Conservation (phyloP, 495 filamentous ascomycete genomes). For the Glutinoglossum americanum region DNA sequence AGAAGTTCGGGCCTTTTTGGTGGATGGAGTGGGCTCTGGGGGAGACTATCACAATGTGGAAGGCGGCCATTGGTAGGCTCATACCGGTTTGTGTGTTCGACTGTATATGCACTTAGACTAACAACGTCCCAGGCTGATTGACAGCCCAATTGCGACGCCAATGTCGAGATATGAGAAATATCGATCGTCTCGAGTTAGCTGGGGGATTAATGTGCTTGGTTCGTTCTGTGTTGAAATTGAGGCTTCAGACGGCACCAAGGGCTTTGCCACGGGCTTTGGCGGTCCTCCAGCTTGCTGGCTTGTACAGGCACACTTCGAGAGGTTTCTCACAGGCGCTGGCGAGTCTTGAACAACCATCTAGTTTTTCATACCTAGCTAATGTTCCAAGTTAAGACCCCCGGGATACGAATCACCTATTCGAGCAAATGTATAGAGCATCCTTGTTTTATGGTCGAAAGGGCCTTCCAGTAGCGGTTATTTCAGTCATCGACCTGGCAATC, state of each 20-base stretch:
- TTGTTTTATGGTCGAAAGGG: constrained; percentile 95
- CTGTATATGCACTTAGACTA: not conserved
- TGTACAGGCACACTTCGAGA: constrained; percentile 71
- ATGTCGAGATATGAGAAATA: constrained; percentile 81
- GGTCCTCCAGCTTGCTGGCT: constrained; percentile 89
- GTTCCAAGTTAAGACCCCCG: constrained; percentile 39
- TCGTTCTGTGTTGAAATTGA: constrained; percentile 89
- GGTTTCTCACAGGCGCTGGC: constrained; percentile 69
- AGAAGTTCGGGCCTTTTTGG: constrained; percentile 57
- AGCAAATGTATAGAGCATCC: constrained; percentile 85
- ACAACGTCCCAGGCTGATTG: constrained; percentile 70
- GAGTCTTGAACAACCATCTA: constrained; percentile 4
- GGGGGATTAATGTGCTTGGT: constrained; percentile 88
- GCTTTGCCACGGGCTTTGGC: constrained; percentile 84
- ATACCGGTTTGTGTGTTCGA: too few species aligned
- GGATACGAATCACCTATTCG: constrained; percentile 71
- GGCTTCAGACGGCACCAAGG: constrained; percentile 69
- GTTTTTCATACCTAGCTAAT: not conserved
- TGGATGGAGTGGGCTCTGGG: constrained; percentile 68
- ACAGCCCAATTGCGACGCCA: constrained; percentile 74
- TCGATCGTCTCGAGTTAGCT: constrained; percentile 66
- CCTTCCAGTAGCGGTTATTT: constrained; percentile 73
- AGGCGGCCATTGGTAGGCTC: constrained; percentile 18
- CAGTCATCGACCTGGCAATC: constrained; percentile 74
- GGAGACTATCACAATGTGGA: constrained; percentile 94